A percentile compares a stretch with the other conserved stretches of the same genome.
Conservation (phyloP, 2,329 filamentous ascomycete genomes). For the Nothomitra cinnamomea region DNA sequence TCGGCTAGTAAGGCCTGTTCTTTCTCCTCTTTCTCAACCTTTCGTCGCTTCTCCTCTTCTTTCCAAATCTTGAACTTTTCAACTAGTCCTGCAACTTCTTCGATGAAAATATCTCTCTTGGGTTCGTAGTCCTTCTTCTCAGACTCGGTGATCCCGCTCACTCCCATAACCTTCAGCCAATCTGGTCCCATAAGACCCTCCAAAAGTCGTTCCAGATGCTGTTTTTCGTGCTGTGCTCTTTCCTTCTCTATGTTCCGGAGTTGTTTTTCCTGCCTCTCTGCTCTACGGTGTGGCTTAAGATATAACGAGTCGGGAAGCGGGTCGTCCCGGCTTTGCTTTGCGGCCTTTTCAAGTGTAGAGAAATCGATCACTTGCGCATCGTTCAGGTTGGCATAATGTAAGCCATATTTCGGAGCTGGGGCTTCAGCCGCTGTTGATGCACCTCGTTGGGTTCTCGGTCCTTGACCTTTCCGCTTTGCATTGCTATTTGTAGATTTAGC, state of each 20-base stretch:
- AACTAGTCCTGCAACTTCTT: conserved; percentile 63
- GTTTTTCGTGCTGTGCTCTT: conserved; percentile 47
- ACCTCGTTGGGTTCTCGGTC: neutral
- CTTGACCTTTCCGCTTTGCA: conserved; percentile 6
- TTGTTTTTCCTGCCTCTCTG: conserved; percentile 50
- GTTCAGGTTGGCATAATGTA: conserved; percentile 9
- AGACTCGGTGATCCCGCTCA: conserved; percentile 67
- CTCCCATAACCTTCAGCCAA: conserved; percentile 84
- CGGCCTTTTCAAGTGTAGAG: conserved; percentile 20
- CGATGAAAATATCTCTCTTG: conserved; percentile 70
- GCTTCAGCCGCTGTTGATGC: conserved; percentile 4
- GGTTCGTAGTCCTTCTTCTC: conserved; percentile 77
- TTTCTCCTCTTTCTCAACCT: conserved; percentile 39
- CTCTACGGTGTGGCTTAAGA: conserved; percentile 39
- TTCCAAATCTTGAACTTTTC: conserved; percentile 82
- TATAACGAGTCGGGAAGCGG: conserved; percentile 39
- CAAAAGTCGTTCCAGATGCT: conserved; percentile 48
- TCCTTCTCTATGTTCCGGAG: conserved; percentile 51
- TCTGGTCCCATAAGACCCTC: conserved; percentile 80
- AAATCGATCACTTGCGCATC: conserved; percentile 25
- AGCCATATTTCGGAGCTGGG: conserved; percentile 7
- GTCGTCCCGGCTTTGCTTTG: conserved; percentile 25
- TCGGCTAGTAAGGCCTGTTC: conserved; percentile 38
- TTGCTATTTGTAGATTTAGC: neutral
- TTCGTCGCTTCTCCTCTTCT: conserved; percentile 72